These are phyloP conservation scores for Hyphodiscus sp. DNA, from an alignment of 2,329 filamentous ascomycete genomes.

Conservation along the genomic window DNA sequence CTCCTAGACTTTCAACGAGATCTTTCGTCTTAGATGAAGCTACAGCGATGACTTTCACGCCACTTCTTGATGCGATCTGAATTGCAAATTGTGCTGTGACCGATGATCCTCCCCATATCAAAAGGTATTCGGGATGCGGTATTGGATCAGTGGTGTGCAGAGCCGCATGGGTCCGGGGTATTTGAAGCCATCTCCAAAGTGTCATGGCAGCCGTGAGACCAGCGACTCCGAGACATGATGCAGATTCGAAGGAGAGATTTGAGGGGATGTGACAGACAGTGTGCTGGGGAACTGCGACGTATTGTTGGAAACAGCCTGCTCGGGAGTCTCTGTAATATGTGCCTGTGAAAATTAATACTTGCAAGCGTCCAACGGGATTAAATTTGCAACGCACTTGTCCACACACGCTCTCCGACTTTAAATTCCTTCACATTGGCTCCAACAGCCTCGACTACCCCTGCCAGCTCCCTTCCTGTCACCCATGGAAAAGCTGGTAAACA, in stretches of 20 bases:
- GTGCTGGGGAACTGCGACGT: conserved; percentile 35
- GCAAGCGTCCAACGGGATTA: not conserved
- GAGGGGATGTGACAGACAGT: conserved; percentile 35
- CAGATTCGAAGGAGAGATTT: conserved; percentile 29
- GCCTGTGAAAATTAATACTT: conserved; percentile 30
- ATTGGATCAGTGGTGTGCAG: not conserved
- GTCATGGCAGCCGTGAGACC: conserved; percentile 37
- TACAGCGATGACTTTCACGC: conserved; percentile 33
- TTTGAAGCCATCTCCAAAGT: conserved; percentile 35
- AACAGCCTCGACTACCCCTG: conserved; percentile 14
- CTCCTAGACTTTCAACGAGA: conserved; percentile 29
- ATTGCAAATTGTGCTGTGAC: conserved; percentile 37
- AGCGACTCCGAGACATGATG: conserved; percentile 35
- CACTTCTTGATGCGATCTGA: conserved; percentile 32
- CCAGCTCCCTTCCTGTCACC: conserved; percentile 12
- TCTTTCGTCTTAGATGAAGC: conserved; percentile 28
- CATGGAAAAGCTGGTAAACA: conserved; percentile 31
- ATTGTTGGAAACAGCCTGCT: conserved; percentile 38
- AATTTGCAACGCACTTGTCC: no score
- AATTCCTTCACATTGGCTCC: conserved; percentile 8
- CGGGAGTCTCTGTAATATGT: conserved; percentile 37
- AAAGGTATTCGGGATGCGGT: conserved; percentile 12
- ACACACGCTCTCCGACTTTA: conserved; percentile 1
- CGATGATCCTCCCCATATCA: conserved; percentile 38
- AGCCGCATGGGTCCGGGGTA: conserved; percentile 22